These are phyloP conservation scores for Kodamaea laetipori DNA, from an alignment of 805 yeast genomes.

Conservation along the genomic window DNA sequence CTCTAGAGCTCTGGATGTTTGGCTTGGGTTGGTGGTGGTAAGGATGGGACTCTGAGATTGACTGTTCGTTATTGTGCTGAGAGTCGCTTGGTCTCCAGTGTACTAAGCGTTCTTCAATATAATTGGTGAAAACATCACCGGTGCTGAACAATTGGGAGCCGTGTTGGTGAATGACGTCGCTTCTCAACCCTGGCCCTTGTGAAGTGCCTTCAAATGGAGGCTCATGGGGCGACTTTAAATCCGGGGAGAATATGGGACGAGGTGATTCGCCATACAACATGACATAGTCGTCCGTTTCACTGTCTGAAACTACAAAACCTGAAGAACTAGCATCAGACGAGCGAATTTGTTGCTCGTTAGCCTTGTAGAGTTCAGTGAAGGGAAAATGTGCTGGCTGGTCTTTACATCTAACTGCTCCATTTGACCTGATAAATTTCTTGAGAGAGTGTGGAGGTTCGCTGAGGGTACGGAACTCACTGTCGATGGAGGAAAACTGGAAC, in stretches of 20 bases:
- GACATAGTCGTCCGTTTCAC: constrained; percentile 2
- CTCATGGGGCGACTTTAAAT: constrained; percentile 21
- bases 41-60: constrained; percentile 33
- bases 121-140: constrained; percentile 23
- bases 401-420: too few relatives aligned
- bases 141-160: constrained; percentile 15
- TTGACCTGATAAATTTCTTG: too few relatives aligned
- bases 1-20: neutral
- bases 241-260: constrained; percentile 14
- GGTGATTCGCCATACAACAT: constrained; percentile 11
- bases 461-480: too few relatives aligned
- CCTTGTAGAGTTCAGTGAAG: constrained; percentile 8
- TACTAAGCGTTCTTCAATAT: constrained; percentile 34
- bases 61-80: constrained; percentile 31
- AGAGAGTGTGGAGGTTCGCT: too few relatives aligned
- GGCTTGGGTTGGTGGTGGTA: constrained; percentile 20
- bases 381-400: constrained; percentile 10
- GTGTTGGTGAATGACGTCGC: constrained; percentile 14
- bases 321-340: constrained; percentile 3
- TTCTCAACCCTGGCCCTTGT: constrained; percentile 10
- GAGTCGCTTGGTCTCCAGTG: constrained; percentile 38
- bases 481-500: too few relatives aligned
- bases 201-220: constrained; percentile 23
- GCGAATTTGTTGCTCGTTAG: neutral
- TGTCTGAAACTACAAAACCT: neutral